Conservation (phyloP, 2,329 filamentous ascomycete species). For the Talaromyces sp. region DNA sequence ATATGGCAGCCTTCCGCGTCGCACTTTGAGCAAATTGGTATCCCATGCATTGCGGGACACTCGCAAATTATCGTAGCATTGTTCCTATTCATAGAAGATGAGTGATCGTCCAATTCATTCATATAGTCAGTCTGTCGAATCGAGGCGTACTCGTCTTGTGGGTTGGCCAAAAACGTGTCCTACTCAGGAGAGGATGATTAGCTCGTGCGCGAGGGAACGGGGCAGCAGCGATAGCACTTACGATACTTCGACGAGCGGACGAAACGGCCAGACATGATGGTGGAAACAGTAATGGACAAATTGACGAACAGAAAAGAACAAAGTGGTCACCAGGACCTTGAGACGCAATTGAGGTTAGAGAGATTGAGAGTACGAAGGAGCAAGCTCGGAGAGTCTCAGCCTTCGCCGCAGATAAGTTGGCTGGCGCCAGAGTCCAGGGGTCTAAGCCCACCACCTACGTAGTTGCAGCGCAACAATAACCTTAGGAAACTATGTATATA, state of each 20-base stretch:
- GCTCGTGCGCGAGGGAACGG: slow-evolving; percentile 22
- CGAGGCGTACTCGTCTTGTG: slow-evolving; percentile 68
- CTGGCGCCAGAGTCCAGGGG: background rate
- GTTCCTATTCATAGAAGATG: slow-evolving; percentile 58
- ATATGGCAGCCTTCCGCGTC: slow-evolving; percentile 28
- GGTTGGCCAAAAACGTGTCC: slow-evolving; percentile 98
- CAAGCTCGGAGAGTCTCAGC: slow-evolving; percentile 8
- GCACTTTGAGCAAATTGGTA: slow-evolving; percentile 94
- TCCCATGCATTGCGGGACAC: slow-evolving; percentile 99
- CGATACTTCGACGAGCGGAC: slow-evolving; percentile 73
- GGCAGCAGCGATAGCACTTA: slow-evolving; percentile 42
- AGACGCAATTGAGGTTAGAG: slow-evolving; percentile 4
- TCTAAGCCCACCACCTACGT: slow-evolving; percentile 8
- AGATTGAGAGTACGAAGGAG: background rate
- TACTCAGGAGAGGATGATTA: slow-evolving; percentile 45
- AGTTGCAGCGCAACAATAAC: background rate
- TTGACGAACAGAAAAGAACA: slow-evolving; percentile 20
- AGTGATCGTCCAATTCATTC: slow-evolving; percentile 18
- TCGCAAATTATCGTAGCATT: slow-evolving; percentile 97
- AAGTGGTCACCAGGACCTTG: slow-evolving; percentile 18
- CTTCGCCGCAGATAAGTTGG: slow-evolving; percentile 8
- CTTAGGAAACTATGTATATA: background rate
- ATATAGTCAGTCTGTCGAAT: slow-evolving; percentile 10
- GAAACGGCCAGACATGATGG: slow-evolving; percentile 66
- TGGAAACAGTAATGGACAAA: slow-evolving; percentile 22